These are phyloP conservation scores for Amaranthus tricolor DNA, from an alignment of 179 eudicot genomes.

Conservation along the genomic window DNA sequence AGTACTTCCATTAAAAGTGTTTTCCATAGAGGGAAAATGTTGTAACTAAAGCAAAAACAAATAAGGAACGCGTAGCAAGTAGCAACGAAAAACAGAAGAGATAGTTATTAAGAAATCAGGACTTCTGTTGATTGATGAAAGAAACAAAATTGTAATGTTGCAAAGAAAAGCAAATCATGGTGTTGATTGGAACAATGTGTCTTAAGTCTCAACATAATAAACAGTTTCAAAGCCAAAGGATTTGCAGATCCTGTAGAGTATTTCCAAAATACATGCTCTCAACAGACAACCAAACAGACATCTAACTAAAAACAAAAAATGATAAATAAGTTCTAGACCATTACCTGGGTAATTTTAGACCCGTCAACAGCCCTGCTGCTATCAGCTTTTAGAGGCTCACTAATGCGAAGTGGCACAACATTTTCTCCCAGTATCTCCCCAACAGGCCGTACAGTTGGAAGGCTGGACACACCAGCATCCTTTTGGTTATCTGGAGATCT, in stretches of 20 bases:
- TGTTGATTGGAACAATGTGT: background rate
- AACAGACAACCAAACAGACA: background rate
- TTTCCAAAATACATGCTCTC: background rate
- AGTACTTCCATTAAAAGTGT: no score
- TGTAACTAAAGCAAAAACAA: no score
- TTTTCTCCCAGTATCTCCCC: constrained; percentile 87
- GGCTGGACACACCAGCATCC: constrained; percentile 54
- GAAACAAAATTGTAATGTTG: background rate
- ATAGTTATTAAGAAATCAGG: background rate
- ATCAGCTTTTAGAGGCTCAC: constrained; percentile 83
- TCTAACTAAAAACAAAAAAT: background rate
- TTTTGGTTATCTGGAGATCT: constrained; percentile 74
- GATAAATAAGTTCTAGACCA: constrained; percentile 4
- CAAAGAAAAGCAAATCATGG: background rate
- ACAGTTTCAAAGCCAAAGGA: background rate
- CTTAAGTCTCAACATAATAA: background rate
- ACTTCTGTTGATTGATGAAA: background rate
- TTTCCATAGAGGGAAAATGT: no score
- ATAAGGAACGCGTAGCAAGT: no score
- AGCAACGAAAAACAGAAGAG: background rate
- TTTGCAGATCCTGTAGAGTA: background rate
- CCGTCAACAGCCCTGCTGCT: constrained; percentile 54
- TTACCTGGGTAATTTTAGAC: constrained; percentile 58
- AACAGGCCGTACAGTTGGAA: constrained; percentile 80
- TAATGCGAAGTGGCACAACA: constrained; percentile 66